Percentiles rank a stretch among this genome's conserved stretches.
phyloP scores from a whole-genome alignment of 148 eudicot species.

The Vaccinium darrowii region DNA sequence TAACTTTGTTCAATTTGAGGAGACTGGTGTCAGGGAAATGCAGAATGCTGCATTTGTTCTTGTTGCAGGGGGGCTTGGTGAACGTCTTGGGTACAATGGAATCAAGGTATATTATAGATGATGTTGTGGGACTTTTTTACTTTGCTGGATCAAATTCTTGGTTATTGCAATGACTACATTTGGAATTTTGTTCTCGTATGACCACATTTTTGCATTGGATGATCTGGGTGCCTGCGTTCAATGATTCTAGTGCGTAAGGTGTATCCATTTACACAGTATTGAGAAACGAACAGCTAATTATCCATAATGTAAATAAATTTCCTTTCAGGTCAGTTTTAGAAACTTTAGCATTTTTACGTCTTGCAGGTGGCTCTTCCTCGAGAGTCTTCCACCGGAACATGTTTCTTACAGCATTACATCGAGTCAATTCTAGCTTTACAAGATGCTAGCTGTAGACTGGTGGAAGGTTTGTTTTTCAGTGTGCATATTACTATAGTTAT shows the following conservation, averaged over 20 bases:
- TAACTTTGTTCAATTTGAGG: slow-evolving; percentile 71
- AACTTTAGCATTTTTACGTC: not conserved
- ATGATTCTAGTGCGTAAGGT: not conserved
- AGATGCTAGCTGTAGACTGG: slow-evolving; percentile 66
- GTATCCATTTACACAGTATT: not conserved
- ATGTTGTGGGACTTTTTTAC: not conserved
- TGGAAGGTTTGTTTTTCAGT: slow-evolving; percentile 48
- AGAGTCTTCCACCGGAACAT: slow-evolving; percentile 73
- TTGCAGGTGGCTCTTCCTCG: slow-evolving; percentile 93
- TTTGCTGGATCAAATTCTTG: not conserved
- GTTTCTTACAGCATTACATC: slow-evolving; percentile 87
- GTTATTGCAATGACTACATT: not conserved
- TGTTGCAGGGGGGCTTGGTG: slow-evolving; percentile 99
- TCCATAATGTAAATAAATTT: not conserved
- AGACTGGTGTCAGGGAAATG: slow-evolving; percentile 77
- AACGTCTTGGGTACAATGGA: slow-evolving; percentile 97
- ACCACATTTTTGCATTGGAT: not conserved
- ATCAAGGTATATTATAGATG: slow-evolving; percentile 61
- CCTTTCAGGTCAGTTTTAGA: not conserved
- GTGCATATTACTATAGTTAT: not conserved
- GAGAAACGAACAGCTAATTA: not conserved
- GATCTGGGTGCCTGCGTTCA: not conserved
- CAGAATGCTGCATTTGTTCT: slow-evolving; percentile 94
- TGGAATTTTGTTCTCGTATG: not conserved
- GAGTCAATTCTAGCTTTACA: slow-evolving; percentile 86